phyloP scores from a whole-genome alignment of 2,329 filamentous ascomycete species.

The Lachnellula subtilissima region DNA sequence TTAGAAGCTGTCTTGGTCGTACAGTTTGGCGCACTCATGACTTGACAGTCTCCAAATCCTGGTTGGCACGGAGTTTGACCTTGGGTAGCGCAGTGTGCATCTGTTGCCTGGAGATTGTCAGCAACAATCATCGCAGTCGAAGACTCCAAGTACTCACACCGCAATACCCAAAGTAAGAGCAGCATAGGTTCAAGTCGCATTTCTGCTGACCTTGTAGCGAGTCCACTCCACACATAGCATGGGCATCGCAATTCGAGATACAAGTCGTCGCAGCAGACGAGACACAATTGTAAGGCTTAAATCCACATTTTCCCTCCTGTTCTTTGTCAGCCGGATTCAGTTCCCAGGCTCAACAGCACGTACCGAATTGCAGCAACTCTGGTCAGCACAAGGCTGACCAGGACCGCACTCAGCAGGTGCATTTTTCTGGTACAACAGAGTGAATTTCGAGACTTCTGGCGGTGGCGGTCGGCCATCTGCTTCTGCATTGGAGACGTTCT shows the following conservation, averaged over 20 bases:
- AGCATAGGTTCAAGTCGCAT: constrained; percentile 22
- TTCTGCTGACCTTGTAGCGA: constrained; percentile 24
- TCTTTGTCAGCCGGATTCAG: background rate
- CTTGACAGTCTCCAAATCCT: constrained; percentile 34
- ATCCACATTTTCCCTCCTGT: constrained; percentile 23
- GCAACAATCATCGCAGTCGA: background rate
- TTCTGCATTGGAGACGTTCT: constrained; percentile 7
- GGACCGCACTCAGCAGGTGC: constrained; percentile 12
- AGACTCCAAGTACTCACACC: constrained; percentile 10
- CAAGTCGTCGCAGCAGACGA: constrained; percentile 12
- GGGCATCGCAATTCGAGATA: constrained; percentile 26
- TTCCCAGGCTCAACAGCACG: background rate
- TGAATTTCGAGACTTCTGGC: background rate
- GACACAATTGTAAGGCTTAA: constrained; percentile 13
- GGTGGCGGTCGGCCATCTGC: background rate
- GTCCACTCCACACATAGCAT: constrained; percentile 31
- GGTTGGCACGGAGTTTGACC: constrained; percentile 27
- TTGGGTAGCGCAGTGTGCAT: background rate
- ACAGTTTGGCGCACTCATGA: constrained; percentile 26
- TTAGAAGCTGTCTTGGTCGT: constrained; percentile 19
- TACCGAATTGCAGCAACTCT: constrained; percentile 23
- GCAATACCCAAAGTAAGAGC: constrained; percentile 18
- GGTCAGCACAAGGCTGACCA: constrained; percentile 14
- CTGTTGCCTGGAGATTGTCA: background rate
- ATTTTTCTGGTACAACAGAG: background rate